Base-by-base conservation (phyloP, 208 protist genomes). In the Phytomonas sp. region DNA sequence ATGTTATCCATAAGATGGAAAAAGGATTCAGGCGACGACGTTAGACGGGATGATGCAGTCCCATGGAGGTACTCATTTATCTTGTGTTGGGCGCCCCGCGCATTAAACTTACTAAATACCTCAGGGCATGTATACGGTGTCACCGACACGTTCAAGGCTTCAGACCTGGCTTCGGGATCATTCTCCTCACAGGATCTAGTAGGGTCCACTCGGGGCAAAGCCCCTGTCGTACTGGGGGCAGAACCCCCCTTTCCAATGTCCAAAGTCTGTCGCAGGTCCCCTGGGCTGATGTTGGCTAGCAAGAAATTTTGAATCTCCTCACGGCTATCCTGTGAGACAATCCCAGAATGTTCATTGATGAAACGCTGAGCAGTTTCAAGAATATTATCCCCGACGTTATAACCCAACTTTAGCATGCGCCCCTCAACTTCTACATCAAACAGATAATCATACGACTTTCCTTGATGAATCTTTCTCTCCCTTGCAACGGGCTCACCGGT, bases 241-340 rank as follows among this genome's bases (percentile, higher is more conserved):
- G 69, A 17, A 63, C 70, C 31, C 56, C 62, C 15, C n/a, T n/a
- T n/a, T 65, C 34, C 37, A 40, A 43, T 64, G 11, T 78, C 80
- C 0, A 74, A 73, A 30, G 82, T 65, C 5, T 31, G 71, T 36
- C 60, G 66, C 29, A 84, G 34, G 61, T 93, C 91, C 17, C 73
- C 77, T 2, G 73, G 65, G 13, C 83, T 78, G 60, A 95, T 74
- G 65, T 90, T 76, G 46, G 74, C 63, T 34, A 94, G 69, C 15
- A 99, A 91, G 72, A 98, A 98, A 51, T 94, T 81, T 31, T 93
- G 84, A 33, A 99, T 93, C 60, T 97, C 77, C 34, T 99, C 95
- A 30, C 97, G 73, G 43, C 92, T 91, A 32, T 92, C 71, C 72
- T 95, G 81, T 13, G 79, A 72, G 0, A 99, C 80, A 13, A 95